Percentiles rank a stretch among this genome's conserved stretches.
Conservation (phyloP, 805 yeast genomes). For the Naumovozyma castellii region DNA sequence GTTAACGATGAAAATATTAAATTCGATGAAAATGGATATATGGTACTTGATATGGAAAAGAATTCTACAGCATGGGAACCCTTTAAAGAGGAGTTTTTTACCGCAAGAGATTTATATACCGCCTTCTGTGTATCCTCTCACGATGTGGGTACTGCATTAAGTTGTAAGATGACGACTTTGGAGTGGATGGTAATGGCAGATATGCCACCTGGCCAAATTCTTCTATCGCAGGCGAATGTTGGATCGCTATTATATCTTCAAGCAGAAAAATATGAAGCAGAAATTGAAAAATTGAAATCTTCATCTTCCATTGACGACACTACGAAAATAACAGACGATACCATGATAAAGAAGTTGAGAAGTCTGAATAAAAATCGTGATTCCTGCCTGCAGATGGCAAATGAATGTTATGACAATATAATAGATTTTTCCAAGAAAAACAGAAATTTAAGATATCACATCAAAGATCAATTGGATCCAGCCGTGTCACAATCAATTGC, state of each 20-base stretch:
- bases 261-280: constrained; percentile 53
- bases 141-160: constrained; percentile 52
- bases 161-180: constrained; percentile 53
- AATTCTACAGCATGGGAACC: constrained; percentile 56
- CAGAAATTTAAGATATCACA: constrained; percentile 25
- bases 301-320: constrained; percentile 7
- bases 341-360: constrained; percentile 15
- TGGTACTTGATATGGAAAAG: constrained; percentile 27
- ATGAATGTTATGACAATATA: constrained; percentile 36
- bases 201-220: constrained; percentile 51
- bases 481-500: constrained; percentile 60
- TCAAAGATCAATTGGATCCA: constrained; percentile 31
- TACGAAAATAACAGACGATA: constrained; percentile 15
- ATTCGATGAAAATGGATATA: constrained; percentile 24
- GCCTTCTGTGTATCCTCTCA: constrained; percentile 62
- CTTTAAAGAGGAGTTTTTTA: constrained; percentile 68
- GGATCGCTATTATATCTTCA: constrained; percentile 62
- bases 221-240: constrained; percentile 57
- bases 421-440: constrained; percentile 34
- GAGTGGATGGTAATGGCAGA: constrained; percentile 70
- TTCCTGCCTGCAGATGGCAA: constrained; percentile 28
- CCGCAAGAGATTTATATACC: constrained; percentile 65
- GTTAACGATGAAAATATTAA: constrained; percentile 22
- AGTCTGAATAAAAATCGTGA: constrained; percentile 22
- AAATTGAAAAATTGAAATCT: constrained; percentile 24